Evolutionary conservation across 2,329 filamentous ascomycete species (phyloP).

Genomic region (Acrocalymma vagum): DNA sequence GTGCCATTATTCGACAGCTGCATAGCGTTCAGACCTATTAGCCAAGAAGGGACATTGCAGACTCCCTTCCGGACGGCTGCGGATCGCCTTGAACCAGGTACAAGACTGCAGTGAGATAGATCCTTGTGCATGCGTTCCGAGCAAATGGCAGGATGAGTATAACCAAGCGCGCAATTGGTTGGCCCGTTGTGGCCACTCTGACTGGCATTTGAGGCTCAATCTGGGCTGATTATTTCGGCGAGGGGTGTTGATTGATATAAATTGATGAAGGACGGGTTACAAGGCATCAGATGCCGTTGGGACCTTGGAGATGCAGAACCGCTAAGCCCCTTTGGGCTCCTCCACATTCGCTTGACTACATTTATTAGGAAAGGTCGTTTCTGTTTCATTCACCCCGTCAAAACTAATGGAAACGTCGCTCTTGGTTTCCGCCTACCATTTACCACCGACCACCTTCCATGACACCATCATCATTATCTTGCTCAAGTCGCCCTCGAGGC

Average conservation of each 20-base stretch:
- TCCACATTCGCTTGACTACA: constrained; percentile 35
- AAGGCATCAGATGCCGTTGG: constrained; percentile 34
- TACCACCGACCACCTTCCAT: too few species aligned
- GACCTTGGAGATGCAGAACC: constrained; percentile 16
- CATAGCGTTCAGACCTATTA: constrained; percentile 27
- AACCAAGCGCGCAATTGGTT: constrained; percentile 31
- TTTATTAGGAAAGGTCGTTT: constrained; percentile 19
- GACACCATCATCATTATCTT: too few species aligned
- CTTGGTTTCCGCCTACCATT: too few species aligned
- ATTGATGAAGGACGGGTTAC: constrained; percentile 45
- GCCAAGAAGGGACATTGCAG: constrained; percentile 29
- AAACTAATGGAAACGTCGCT: too few species aligned
- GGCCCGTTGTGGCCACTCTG: constrained; percentile 24
- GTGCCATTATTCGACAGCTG: constrained; percentile 14
- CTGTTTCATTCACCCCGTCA: too few species aligned
- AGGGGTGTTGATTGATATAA: constrained; percentile 45
- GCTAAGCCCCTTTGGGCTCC: constrained; percentile 21
- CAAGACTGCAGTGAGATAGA: constrained; percentile 22
- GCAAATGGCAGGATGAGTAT: constrained; percentile 36
- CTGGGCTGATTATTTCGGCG: constrained; percentile 31
- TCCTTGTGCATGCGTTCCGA: constrained; percentile 22
- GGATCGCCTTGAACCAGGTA: constrained; percentile 38
- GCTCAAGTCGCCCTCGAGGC: too few species aligned
- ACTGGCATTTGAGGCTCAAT: constrained; percentile 41
- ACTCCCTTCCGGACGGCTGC: constrained; percentile 21